Evolutionary conservation across 768 basidiomycete genomes (phyloP).

Genomic region (Naematelia aurantialba): DNA sequence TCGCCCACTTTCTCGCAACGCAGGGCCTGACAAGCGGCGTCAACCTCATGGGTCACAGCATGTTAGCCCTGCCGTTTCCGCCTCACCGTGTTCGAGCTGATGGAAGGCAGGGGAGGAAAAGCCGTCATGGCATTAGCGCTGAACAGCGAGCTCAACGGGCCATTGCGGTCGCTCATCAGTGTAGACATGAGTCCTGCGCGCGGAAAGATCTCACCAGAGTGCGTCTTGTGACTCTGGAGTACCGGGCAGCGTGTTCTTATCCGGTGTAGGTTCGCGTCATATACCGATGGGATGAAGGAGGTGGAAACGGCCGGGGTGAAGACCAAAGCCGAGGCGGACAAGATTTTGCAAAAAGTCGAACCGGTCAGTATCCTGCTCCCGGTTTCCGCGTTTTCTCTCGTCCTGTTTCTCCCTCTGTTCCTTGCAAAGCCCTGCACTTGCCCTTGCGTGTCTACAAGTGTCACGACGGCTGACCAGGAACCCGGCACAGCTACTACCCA

Average conservation of each 20-base stretch:
- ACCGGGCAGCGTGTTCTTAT: not conserved
- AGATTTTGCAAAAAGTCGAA: slow-evolving; percentile 62
- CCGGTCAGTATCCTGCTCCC: slow-evolving; percentile 53
- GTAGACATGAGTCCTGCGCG: slow-evolving; percentile 77
- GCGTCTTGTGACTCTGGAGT: slow-evolving; percentile 44
- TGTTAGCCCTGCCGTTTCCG: slow-evolving; percentile 57
- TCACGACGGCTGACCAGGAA: not conserved
- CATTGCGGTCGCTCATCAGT: slow-evolving; percentile 55
- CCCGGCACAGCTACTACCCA: slow-evolving; percentile 60
- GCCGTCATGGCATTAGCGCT: slow-evolving; percentile 50
- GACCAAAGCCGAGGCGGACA: slow-evolving; percentile 67
- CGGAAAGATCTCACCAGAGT: slow-evolving; percentile 59
- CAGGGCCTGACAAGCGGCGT: slow-evolving; percentile 57
- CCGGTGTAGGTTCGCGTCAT: slow-evolving; percentile 56
- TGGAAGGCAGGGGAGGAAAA: slow-evolving; percentile 70
- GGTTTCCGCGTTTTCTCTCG: not conserved
- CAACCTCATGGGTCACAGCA: slow-evolving; percentile 81
- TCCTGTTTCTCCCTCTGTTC: not conserved
- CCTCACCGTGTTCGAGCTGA: not conserved
- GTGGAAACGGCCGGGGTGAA: slow-evolving; percentile 62
- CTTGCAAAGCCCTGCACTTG: not conserved
- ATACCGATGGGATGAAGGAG: slow-evolving; percentile 69
- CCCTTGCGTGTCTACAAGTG: not conserved
- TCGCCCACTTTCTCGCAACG: slow-evolving; percentile 63
- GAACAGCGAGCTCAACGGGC: slow-evolving; percentile 40